Evolutionary conservation across 2,329 filamentous ascomycete species (phyloP), one percentile per base, ranked within the genome.

Genomic region (Xylaria sp.): DNA sequence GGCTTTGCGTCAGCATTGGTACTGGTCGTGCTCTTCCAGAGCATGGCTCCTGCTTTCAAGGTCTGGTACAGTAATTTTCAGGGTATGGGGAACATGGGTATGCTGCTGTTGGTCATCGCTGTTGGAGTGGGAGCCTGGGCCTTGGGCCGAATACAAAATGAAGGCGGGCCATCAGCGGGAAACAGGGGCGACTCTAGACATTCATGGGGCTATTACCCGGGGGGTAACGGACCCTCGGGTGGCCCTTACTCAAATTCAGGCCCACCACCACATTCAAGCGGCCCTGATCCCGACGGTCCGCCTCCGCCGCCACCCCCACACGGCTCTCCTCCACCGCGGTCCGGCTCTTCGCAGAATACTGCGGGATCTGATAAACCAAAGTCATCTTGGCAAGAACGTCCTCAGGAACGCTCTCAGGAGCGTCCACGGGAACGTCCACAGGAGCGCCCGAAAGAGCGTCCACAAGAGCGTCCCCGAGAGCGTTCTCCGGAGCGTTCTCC

Each of bases 121-220:
- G 90, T 97, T 29, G 93, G 90, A 5, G 82, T 96, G 32, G 90
- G 88, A 9, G 93, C 92, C 3, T 97, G 94, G 93, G 88, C 90
- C 2, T 83, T 91, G 73, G 92, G 92, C 18, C 88, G 90, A 76
- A 88, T 86, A 68, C 89, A 91, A 76, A 83, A 86, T 74, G 83
- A 85, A 58, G 79, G 79, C 3, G 77, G 79, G n/a, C 69, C 63
- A 21, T 47, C 65, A 9, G 53, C 78, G 67, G 75, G 64, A 18
- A 64, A 69, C 37, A 68, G 70, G 5, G 72, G 71, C 35, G 72
- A 73, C 5, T 59, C 70, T 32, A 71, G 72, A 54, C 69, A 72
- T 35, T 59, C 60, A 42, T 74, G 75, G 51, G 69, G 72, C 21
- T 78, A 75, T 63, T 73, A 72, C 25, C 75, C 73, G 16, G 72